A percentile compares a stretch with the other conserved stretches of the same genome.
Conservation (phyloP, 352 stramenopile species). For the Phytophthora fragariaefolia region DNA sequence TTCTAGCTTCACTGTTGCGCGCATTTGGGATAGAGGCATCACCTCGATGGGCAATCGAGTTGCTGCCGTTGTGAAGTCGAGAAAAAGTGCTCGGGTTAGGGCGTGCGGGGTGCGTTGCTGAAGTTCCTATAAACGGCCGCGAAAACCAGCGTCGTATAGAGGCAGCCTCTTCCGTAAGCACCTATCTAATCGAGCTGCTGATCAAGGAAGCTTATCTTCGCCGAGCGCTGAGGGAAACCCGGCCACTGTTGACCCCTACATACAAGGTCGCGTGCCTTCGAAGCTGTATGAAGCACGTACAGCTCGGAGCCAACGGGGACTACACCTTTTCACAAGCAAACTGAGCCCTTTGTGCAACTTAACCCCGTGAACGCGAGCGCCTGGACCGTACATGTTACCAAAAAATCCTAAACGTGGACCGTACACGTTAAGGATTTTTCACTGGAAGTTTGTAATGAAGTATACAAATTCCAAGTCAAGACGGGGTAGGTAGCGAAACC, state of each 20-base stretch:
- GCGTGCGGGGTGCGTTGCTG: background rate
- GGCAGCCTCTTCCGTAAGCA: background rate
- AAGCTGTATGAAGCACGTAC: background rate
- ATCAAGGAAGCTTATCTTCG: conserved; percentile 9
- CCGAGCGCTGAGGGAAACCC: conserved; percentile 4
- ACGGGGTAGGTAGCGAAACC: too few relatives aligned
- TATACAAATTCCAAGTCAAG: too few relatives aligned
- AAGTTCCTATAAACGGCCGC: background rate
- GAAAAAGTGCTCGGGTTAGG: background rate
- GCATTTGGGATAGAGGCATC: background rate
- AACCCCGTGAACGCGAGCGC: too few relatives aligned
- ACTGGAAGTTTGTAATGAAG: too few relatives aligned
- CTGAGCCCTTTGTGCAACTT: too few relatives aligned
- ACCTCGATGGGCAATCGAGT: background rate
- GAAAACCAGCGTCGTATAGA: conserved; percentile 2
- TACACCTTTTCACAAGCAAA: too few relatives aligned
- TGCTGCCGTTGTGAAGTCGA: background rate
- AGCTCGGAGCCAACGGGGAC: background rate
- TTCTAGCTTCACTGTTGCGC: background rate
- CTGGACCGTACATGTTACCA: too few relatives aligned
- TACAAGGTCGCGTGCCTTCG: background rate
- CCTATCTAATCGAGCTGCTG: conserved; percentile 8
- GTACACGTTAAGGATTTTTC: too few relatives aligned
- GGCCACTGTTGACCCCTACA: conserved; percentile 10
- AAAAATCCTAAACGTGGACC: too few relatives aligned